Evolutionary conservation across 176 grass and related monocot genomes (phyloP), one percentile per base, ranked within the genome.

Genomic region (Aegilops longissima): DNA sequence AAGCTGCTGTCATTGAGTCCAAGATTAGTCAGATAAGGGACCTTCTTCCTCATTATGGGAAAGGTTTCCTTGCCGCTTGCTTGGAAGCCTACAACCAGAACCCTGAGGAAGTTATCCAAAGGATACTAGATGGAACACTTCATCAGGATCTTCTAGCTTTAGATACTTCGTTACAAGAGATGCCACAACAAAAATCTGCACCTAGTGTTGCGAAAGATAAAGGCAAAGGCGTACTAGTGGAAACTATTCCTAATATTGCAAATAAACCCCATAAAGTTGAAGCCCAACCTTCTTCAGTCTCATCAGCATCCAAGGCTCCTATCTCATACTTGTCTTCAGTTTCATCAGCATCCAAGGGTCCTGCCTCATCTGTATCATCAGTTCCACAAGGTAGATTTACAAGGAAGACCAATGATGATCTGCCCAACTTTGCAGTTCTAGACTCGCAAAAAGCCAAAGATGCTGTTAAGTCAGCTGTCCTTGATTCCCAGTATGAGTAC

Each of bases 11-110:
- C 38, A 45, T 73, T 52, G 97, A 98, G 79, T 98, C 97, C 68
- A 96, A 96, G 84, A 96, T 98, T 86, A 96, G 90, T 89, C 97
- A 98, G 84, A 98, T 98, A 74, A 92, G 83, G 91, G 97, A 98
- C 73, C 87, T 98, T 71, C 88, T 98, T 8, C 94, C 97, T 66
- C 87, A 98, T 84, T 96, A 96, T 80, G 94, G 97, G 70, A 94
- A 94, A 78, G 97, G 97, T 23, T 98, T 94, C 78, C 88, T 98
- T 65, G 69, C 92, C 23, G 85, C 92, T 70, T 98, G 97, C 82
- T 91, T 98, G 25, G 97, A 98, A 98, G 94, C 90, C 80, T 98
- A 96, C 88, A 92, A 91, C 88, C 81, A 91, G 69, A 90, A 96
- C 76, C 88, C 83, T 35, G 97, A 98, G 76, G 92, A 93, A 90